Conservation (phyloP, 1,139 yeast genomes). For the Nadsonia starkeyi-henricii region DNA sequence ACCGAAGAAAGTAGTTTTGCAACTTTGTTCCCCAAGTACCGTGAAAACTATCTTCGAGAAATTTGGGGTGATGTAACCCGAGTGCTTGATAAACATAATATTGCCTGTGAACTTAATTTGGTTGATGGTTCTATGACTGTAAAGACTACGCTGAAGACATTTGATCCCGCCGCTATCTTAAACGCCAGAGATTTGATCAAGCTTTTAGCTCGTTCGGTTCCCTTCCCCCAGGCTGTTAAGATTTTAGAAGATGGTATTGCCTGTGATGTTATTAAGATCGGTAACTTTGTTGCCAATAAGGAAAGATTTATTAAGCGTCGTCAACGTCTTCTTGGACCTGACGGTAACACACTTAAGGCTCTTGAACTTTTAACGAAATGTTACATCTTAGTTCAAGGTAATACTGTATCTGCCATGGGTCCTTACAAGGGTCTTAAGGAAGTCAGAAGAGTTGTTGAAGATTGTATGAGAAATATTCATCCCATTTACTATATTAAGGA, state of each 20-base stretch:
- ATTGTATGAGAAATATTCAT: constrained; percentile 91
- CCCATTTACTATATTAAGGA: constrained; percentile 96
- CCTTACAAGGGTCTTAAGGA: constrained; percentile 88
- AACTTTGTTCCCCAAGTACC: constrained; percentile 90
- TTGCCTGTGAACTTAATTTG: constrained; percentile 71
- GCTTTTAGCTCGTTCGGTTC: constrained; percentile 88
- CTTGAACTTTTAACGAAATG: constrained; percentile 85
- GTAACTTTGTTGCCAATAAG: constrained; percentile 75
- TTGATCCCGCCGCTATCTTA: constrained; percentile 84
- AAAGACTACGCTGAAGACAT: constrained; percentile 87
- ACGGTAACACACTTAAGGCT: constrained; percentile 92
- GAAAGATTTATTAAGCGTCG: constrained; percentile 92
- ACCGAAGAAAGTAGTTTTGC: constrained; percentile 91
- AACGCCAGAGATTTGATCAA: constrained; percentile 93
- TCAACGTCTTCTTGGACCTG: constrained; percentile 93
- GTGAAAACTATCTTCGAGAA: constrained; percentile 79
- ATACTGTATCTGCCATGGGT: constrained; percentile 96
- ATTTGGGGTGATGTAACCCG: constrained; percentile 91
- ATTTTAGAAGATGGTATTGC: constrained; percentile 85
- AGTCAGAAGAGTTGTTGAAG: constrained; percentile 87
- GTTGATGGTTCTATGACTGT: constrained; percentile 98
- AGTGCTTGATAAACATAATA: constrained; percentile 55
- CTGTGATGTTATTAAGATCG: constrained; percentile 92
- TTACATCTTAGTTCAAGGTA: constrained; percentile 92
- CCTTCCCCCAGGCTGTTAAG: constrained; percentile 91